phyloP scores from a whole-genome alignment of 768 basidiomycete species.

The Auricularia cornea region DNA sequence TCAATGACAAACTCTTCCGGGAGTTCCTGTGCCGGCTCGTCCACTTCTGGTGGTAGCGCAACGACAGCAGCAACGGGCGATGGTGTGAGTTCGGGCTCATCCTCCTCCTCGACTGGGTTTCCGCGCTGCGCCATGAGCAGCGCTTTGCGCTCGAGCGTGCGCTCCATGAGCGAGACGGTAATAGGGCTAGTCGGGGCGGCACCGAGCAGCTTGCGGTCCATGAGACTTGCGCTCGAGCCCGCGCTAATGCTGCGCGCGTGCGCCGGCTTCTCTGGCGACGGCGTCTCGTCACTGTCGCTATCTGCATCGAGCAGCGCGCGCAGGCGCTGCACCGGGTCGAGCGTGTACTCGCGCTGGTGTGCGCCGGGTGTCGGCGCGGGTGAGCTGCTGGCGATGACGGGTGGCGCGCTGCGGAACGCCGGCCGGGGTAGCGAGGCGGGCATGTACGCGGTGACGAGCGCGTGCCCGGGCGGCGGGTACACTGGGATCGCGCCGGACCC shows the following conservation, averaged over 20 bases:
- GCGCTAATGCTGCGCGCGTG: background rate
- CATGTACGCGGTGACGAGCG: background rate
- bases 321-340: background rate
- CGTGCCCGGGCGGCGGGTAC: background rate
- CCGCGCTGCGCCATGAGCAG: background rate
- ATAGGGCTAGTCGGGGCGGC: background rate
- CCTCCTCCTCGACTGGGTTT: background rate
- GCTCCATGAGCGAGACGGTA: background rate
- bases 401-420: background rate
- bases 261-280: background rate
- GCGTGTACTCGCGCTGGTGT: too few relatives aligned
- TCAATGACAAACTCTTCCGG: too few relatives aligned
- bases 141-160: background rate
- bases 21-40: background rate
- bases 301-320: background rate
- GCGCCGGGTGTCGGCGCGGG: background rate
- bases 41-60: background rate
- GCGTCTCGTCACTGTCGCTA: background rate
- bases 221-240: background rate
- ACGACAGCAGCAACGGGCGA: background rate
- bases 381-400: background rate
- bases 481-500: background rate
- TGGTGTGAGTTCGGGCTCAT: background rate
- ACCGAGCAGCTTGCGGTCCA: background rate
- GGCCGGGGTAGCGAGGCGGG: background rate